These are phyloP conservation scores for Meira miltonrushii DNA, from an alignment of 1,284 basidiomycete species.

Conservation along the genomic window DNA sequence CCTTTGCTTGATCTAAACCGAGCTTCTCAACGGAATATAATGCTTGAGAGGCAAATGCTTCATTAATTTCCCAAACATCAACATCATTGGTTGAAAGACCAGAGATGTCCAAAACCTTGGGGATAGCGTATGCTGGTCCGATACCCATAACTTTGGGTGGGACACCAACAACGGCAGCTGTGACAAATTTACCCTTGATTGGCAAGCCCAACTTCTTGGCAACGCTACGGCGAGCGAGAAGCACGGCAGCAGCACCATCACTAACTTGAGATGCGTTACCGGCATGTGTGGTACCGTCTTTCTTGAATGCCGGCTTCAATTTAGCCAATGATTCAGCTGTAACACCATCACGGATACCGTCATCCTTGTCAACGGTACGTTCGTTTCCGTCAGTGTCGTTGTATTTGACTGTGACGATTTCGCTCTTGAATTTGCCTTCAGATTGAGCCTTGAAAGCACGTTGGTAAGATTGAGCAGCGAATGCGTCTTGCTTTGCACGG, in stretches of 20 bases:
- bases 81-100: conserved; percentile 67
- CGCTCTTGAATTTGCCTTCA: conserved; percentile 82
- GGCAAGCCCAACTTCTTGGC: conserved; percentile 85
- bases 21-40: conserved; percentile 60
- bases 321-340: conserved; percentile 79
- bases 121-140: conserved; percentile 51
- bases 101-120: conserved; percentile 58
- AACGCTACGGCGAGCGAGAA: conserved; percentile 77
- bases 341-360: conserved; percentile 79
- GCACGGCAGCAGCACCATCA: conserved; percentile 93
- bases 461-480: conserved; percentile 75
- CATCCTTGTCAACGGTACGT: conserved; percentile 77
- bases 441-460: conserved; percentile 80
- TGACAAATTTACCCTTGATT: conserved; percentile 86
- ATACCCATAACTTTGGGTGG: conserved; percentile 52
- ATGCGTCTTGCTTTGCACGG: conserved; percentile 73
- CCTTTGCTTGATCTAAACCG: conserved; percentile 54
- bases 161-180: conserved; percentile 65
- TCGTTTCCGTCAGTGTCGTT: conserved; percentile 72
- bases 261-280: conserved; percentile 88
- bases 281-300: conserved; percentile 86
- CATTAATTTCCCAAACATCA: conserved; percentile 71
- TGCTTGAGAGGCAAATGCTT: conserved; percentile 56
- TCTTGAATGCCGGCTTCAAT: conserved; percentile 87
- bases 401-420: conserved; percentile 82